Base-by-base conservation (phyloP, 306 rosid genomes). In the Pterocarpus santalinus region DNA sequence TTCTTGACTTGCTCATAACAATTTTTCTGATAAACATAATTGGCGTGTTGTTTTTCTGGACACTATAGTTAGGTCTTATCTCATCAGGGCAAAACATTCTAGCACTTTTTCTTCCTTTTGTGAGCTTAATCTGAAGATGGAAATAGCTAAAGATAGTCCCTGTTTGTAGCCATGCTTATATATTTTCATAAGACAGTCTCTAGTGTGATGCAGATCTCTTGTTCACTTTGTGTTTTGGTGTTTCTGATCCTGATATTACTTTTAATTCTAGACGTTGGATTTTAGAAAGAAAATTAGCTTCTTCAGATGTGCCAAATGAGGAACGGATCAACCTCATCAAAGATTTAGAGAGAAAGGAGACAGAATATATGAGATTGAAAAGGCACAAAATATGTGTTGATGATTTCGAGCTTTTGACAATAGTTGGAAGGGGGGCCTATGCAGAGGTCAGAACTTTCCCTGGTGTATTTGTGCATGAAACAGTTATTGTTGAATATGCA, bases 371-470 rank as follows among this genome's bases (percentile, higher is more conserved):
- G 95, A 90, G 99, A 79, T 90, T 95, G 72, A 95, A 91, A 86
- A 91, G 99, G 89, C 92, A 95, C 87, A 95, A 87, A 86, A 95
- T 93, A 73, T 95, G 98, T 60, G 99, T 93, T 72, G 76, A 95
- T 83, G 99, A 95, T 88, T 95, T 95, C 89, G 99, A 95, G 82
- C 99, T 79, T 71, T 85, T 95, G 87, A 93, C 97, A 80, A 93
- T 95, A 84, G 93, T 95, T 85, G 99, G 99, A 77, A 90, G 99
- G 84, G 99, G 99, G 72, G 98, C 99, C 58, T 93, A 82, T 89
- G 98, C 98, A 79, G 99, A 95, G 96, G 99, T 95, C 78, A 81
- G 97, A 78, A 81, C 80, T 65, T 11, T 52, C 76, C 68, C 78
- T 90, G 55, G 47, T 62, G n/a, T 28, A 77, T 58, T 61, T 14